Percentiles rank a stretch among this genome's conserved stretches.
Conservation (phyloP, 352 stramenopile genomes). For the Pilasporangium apinafurcum region DNA sequence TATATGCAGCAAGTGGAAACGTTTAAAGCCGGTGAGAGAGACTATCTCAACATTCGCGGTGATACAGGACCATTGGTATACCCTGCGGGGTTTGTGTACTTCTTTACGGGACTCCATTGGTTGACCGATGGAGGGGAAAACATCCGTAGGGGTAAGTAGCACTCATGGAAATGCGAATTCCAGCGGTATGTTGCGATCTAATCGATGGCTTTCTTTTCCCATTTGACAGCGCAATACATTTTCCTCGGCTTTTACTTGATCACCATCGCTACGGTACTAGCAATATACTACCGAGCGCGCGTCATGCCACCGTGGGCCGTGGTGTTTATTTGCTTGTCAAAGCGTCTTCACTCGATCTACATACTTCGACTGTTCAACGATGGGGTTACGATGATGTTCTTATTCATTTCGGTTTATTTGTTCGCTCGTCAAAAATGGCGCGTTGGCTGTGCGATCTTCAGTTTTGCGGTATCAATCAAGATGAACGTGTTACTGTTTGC, state of each 20-base stretch:
- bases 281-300: conserved; percentile 81
- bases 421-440: conserved; percentile 81
- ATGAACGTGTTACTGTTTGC: conserved; percentile 99
- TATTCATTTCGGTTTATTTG: conserved; percentile 91
- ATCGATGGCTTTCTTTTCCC: too few species aligned
- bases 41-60: conserved; percentile 95
- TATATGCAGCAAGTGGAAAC: conserved; percentile 98
- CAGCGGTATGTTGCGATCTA: too few species aligned
- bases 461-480: conserved; percentile 96
- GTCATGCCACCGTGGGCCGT: conserved; percentile 85
- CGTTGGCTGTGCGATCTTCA: conserved; percentile 92
- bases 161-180: too few species aligned
- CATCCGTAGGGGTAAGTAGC: conserved; percentile 44
- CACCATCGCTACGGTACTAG: conserved; percentile 83
- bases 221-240: conserved; percentile 85
- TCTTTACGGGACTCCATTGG: conserved; percentile 92
- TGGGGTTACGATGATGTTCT: conserved; percentile 92
- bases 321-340: conserved; percentile 90
- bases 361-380: conserved; percentile 99
- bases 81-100: conserved; percentile 96
- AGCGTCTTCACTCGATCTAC: conserved; percentile 98
- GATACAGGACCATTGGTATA: conserved; percentile 98
- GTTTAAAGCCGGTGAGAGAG: conserved; percentile 90
- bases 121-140: conserved; percentile 85
- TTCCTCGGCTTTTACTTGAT: conserved; percentile 95